These are phyloP conservation scores for Amesomyces nigricolor DNA, from an alignment of 2,329 filamentous ascomycete genomes.

Conservation along the genomic window DNA sequence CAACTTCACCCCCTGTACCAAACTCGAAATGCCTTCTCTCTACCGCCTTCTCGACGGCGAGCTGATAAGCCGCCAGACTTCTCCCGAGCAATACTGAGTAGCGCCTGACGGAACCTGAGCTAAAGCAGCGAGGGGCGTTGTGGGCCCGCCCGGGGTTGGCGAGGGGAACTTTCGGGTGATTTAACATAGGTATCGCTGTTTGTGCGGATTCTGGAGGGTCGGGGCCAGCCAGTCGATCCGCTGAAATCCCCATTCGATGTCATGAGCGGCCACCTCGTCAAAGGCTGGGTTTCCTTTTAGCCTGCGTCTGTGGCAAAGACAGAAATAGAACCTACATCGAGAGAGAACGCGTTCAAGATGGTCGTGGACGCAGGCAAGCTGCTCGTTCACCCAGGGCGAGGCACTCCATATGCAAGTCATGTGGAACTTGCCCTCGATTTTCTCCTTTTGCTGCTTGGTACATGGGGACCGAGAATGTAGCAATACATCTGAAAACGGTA, in stretches of 20 bases:
- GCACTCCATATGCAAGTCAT: neutral
- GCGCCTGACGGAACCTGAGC: too few species aligned
- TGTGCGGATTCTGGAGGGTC: neutral
- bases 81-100: neutral
- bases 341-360: constrained; percentile 6
- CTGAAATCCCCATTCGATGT: neutral
- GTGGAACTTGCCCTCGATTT: too few species aligned
- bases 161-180: too few species aligned
- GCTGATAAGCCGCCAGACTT: constrained; percentile 2
- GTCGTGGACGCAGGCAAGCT: constrained; percentile 1
- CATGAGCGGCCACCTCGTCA: constrained; percentile 1
- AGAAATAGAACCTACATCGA: neutral
- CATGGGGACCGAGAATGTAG: neutral
- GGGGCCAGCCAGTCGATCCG: neutral
- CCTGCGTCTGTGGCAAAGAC: too few species aligned
- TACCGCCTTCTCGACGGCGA: neutral
- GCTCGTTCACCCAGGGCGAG: constrained; percentile 3
- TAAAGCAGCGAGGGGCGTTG: too few species aligned
- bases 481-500: constrained; percentile 1
- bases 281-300: neutral
- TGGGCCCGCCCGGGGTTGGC: too few species aligned
- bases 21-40: neutral
- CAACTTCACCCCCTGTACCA: neutral
- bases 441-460: too few species aligned
- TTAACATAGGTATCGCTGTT: neutral